Conservation (phyloP, 31 red algal genomes). For the Endocladia muricata region DNA sequence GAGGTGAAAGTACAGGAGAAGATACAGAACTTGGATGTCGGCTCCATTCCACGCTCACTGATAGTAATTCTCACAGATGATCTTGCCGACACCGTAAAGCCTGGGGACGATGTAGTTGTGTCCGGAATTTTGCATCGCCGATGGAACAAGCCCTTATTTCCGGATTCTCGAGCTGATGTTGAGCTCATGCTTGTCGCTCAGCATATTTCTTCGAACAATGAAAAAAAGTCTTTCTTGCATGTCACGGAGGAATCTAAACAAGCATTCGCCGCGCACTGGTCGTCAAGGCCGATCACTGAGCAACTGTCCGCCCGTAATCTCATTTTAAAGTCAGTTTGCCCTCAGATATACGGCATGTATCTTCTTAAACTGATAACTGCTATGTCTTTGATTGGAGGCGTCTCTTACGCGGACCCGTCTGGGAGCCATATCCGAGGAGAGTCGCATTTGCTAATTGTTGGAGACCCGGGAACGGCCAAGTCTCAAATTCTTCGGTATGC, state of each 20-base stretch:
- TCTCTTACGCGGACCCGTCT: constrained; percentile 56
- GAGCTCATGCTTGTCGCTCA: constrained; percentile 73
- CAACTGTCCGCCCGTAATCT: constrained; percentile 60
- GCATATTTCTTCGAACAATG: constrained; percentile 71
- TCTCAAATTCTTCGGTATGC: constrained; percentile 88
- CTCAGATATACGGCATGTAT: constrained; percentile 96
- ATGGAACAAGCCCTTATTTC: constrained; percentile 55
- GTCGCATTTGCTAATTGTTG: constrained; percentile 92
- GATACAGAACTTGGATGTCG: constrained; percentile 74
- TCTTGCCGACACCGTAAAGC: constrained; percentile 83
- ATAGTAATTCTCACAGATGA: constrained; percentile 89
- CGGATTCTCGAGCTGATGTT: constrained; percentile 46
- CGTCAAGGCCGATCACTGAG: neutral
- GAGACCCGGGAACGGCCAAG: constrained; percentile 97
- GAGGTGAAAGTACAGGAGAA: constrained; percentile 95
- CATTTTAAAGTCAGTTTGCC: constrained; percentile 85
- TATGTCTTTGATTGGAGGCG: constrained; percentile 89
- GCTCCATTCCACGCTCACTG: constrained; percentile 85
- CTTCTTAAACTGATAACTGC: constrained; percentile 81
- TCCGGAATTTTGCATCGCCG: constrained; percentile 54
- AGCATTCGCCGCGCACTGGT: constrained; percentile 74
- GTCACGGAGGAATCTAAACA: constrained; percentile 59
- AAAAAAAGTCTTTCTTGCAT: constrained; percentile 75
- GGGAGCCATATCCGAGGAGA: constrained; percentile 80
- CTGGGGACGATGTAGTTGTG: constrained; percentile 93